Conservation (phyloP, 2,329 filamentous ascomycete species). For the Colletotrichum costaricense region DNA sequence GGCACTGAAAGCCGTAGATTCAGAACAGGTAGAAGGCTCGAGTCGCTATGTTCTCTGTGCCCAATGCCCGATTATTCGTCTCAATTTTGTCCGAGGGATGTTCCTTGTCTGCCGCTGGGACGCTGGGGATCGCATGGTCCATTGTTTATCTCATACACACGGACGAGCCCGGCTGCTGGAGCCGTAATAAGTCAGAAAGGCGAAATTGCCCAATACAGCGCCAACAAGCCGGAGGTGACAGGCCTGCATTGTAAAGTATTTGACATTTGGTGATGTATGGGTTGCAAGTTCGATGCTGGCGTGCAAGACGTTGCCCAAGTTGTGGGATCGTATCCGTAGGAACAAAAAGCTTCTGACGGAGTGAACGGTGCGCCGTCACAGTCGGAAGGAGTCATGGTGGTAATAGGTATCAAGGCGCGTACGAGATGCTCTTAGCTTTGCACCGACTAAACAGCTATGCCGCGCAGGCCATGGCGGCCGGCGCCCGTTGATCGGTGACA, state of each 20-base stretch:
- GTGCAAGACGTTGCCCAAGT: no score
- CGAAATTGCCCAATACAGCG: neutral
- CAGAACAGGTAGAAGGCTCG: neutral
- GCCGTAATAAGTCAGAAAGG: neutral
- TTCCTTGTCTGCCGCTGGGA: conserved; percentile 21
- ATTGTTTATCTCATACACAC: conserved; percentile 25
- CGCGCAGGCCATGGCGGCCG: conserved; percentile 6
- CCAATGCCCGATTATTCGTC: neutral
- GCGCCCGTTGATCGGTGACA: neutral
- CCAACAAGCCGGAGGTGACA: neutral
- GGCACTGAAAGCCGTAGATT: neutral
- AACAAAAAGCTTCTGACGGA: neutral
- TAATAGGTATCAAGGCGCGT: conserved; percentile 1
- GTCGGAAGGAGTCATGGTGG: neutral
- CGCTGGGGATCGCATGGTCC: conserved; percentile 21
- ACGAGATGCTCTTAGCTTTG: neutral
- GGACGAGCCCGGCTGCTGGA: neutral
- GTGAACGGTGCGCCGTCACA: neutral
- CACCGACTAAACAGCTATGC: neutral
- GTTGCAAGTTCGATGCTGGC: neutral
- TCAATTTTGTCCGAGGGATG: conserved; percentile 2
- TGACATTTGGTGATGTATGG: neutral
- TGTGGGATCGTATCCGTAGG: neutral
- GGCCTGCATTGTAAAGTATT: neutral
- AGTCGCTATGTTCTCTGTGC: neutral